These are phyloP conservation scores for Quercus berberidifolia DNA, from an alignment of 306 rosid genomes.

Conservation along the genomic window DNA sequence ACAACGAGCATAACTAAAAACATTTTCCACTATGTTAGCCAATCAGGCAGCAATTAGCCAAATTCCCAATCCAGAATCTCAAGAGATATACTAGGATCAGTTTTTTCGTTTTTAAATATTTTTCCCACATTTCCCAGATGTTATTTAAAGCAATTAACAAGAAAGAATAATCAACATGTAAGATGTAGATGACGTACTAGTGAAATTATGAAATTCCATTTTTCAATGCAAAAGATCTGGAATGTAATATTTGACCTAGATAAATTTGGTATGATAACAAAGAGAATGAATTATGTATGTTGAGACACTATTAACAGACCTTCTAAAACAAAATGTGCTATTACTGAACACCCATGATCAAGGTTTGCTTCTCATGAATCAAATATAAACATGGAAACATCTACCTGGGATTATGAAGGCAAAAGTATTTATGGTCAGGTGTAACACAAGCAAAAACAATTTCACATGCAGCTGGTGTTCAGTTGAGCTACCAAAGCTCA, in stretches of 20 bases:
- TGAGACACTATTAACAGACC: slow-evolving; percentile 34
- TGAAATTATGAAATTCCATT: background rate
- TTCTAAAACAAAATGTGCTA: slow-evolving; percentile 34
- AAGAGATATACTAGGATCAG: background rate
- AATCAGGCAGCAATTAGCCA: background rate
- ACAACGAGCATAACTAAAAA: background rate
- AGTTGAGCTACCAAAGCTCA: background rate
- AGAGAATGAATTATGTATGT: slow-evolving; percentile 8
- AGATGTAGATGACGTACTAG: background rate
- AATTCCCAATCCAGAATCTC: background rate
- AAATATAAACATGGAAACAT: slow-evolving; percentile 22
- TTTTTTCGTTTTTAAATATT: background rate
- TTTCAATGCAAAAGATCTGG: background rate
- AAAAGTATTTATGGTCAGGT: background rate
- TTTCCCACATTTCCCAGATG: background rate
- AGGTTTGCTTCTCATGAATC: slow-evolving; percentile 49
- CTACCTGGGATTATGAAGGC: slow-evolving; percentile 47
- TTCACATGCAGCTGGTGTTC: background rate
- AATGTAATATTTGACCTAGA: background rate
- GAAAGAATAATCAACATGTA: background rate
- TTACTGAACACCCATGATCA: slow-evolving; percentile 32
- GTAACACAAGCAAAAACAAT: background rate
- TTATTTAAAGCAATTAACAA: background rate
- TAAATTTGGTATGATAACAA: background rate
- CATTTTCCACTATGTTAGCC: background rate